A percentile compares a stretch with the other conserved stretches of the same genome.
phyloP scores from a whole-genome alignment of 2,329 filamentous ascomycete genomes.

The Domatiomyces globalis region DNA sequence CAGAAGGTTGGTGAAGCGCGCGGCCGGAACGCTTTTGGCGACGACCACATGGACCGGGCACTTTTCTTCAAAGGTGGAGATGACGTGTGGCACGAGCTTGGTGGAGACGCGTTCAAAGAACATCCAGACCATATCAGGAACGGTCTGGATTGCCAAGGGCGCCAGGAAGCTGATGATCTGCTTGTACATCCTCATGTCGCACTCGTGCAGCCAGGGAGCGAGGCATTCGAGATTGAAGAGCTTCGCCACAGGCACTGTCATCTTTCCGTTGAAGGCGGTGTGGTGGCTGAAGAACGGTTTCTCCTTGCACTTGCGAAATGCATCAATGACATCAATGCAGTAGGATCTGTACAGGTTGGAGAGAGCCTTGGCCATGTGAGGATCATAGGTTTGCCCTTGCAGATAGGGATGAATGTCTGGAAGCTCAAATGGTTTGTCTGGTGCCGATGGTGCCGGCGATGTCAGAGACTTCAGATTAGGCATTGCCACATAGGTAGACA shows the following conservation, averaged over 20 bases:
- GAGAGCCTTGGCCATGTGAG: slow-evolving; percentile 72
- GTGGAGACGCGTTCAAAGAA: slow-evolving; percentile 78
- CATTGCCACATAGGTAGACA: slow-evolving; percentile 34
- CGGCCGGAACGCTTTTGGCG: slow-evolving; percentile 76
- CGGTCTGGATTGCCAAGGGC: slow-evolving; percentile 76
- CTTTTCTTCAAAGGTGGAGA: slow-evolving; percentile 67
- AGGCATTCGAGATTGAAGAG: slow-evolving; percentile 68
- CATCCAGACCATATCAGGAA: slow-evolving; percentile 74
- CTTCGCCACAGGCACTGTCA: slow-evolving; percentile 94
- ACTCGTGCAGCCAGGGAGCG: slow-evolving; percentile 87
- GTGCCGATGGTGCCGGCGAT: slow-evolving; percentile 43
- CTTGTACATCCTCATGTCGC: slow-evolving; percentile 90
- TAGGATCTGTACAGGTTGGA: slow-evolving; percentile 83
- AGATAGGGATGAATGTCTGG: slow-evolving; percentile 75
- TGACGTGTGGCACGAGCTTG: slow-evolving; percentile 65
- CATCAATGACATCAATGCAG: slow-evolving; percentile 88
- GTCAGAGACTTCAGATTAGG: slow-evolving; percentile 13
- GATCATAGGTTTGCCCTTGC: slow-evolving; percentile 52
- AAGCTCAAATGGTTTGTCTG: slow-evolving; percentile 60
- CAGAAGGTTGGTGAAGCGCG: slow-evolving; percentile 73
- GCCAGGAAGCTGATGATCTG: slow-evolving; percentile 90
- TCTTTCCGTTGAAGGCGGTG: slow-evolving; percentile 85
- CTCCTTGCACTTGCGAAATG: slow-evolving; percentile 89
- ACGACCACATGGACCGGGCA: slow-evolving; percentile 74
- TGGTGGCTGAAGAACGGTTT: slow-evolving; percentile 94